Evolutionary conservation across 2,329 filamentous ascomycete species (phyloP).

Genomic region (Penicillium sp.): DNA sequence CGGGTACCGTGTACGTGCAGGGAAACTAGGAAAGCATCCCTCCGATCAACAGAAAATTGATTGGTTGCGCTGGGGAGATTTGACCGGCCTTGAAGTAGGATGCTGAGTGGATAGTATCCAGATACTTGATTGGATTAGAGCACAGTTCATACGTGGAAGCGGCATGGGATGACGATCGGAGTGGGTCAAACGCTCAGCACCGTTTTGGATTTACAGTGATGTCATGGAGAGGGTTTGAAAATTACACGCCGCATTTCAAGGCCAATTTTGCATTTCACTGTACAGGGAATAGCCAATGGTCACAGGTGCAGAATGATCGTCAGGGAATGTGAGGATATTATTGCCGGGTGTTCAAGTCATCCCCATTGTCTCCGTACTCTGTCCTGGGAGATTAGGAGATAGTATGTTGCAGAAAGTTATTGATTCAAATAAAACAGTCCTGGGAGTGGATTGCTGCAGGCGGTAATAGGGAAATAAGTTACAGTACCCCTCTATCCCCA

Average conservation of each 20-base stretch:
- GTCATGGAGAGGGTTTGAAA: slow-evolving; percentile 27
- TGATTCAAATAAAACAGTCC: no score
- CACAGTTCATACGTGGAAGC: slow-evolving; percentile 26
- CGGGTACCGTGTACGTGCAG: slow-evolving; percentile 16
- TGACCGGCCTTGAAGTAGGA: slow-evolving; percentile 21
- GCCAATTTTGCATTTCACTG: not conserved
- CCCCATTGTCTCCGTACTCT: no score
- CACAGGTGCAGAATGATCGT: not conserved
- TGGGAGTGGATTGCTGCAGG: not conserved
- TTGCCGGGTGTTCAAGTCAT: not conserved
- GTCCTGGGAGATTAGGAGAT: no score
- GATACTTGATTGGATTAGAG: slow-evolving; percentile 22
- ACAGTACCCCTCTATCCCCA: slow-evolving; percentile 11
- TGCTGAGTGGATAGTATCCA: slow-evolving; percentile 24
- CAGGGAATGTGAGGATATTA: not conserved
- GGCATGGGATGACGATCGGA: slow-evolving; percentile 33
- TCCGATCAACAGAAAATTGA: slow-evolving; percentile 3
- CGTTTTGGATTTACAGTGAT: slow-evolving; percentile 28
- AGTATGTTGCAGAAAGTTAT: no score
- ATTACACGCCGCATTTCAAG: slow-evolving; percentile 12
- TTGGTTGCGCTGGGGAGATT: slow-evolving; percentile 12
- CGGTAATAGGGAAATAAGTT: not conserved
- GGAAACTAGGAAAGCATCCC: not conserved
- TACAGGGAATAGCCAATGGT: not conserved
- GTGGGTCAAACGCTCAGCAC: slow-evolving; percentile 29